phyloP scores from a whole-genome alignment of 768 basidiomycete species.

The Russula sp. region DNA sequence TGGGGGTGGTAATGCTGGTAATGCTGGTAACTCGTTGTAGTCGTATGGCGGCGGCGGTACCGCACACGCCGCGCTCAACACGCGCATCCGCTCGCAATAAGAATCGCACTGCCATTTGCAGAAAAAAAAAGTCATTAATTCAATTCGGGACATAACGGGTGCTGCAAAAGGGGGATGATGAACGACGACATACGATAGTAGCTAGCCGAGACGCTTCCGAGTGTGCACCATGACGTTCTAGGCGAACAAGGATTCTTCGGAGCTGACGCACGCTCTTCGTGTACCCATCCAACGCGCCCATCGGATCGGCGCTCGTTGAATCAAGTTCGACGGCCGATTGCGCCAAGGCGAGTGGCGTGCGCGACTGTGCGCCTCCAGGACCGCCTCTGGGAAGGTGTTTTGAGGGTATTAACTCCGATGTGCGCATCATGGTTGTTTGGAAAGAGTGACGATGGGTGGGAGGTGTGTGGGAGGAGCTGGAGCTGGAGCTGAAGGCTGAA shows the following conservation, averaged over 20 bases:
- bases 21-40: neutral
- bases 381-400: neutral
- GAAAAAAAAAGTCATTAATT: neutral
- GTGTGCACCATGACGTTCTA: conserved; percentile 23
- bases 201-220: conserved; percentile 2
- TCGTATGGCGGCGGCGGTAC: conserved; percentile 21
- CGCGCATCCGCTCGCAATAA: conserved; percentile 22
- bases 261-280: conserved; percentile 18
- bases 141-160: neutral
- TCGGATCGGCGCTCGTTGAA: conserved; percentile 3
- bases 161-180: neutral
- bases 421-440: neutral
- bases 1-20: neutral
- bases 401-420: neutral
- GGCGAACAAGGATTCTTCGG: conserved; percentile 12
- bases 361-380: conserved; percentile 24
- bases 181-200: conserved; percentile 16
- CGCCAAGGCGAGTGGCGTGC: conserved; percentile 13
- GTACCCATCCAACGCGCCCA: conserved; percentile 15
- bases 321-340: conserved; percentile 23
- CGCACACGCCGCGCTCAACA: conserved; percentile 1
- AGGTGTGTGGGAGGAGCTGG: neutral
- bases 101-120: neutral
- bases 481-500: neutral
- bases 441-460: neutral